phyloP scores from a whole-genome alignment of 139 green algal species.

The Astrephomene gubernaculifera region DNA sequence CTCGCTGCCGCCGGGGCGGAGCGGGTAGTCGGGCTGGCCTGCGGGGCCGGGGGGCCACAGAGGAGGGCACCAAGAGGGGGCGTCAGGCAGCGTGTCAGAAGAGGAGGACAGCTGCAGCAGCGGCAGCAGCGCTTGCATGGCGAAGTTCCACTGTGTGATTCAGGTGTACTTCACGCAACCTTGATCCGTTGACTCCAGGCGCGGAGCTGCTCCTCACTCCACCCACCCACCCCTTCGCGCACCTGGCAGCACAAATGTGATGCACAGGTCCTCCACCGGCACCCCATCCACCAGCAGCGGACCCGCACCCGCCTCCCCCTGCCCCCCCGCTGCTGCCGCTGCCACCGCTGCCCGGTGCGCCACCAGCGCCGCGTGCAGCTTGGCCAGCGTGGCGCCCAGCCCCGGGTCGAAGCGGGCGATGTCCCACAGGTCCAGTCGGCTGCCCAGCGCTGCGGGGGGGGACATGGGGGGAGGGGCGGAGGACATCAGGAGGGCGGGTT shows the following conservation, averaged over 20 bases:
- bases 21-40: constrained; percentile 78
- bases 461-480: neutral
- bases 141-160: too few species aligned
- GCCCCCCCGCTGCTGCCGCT: too few species aligned
- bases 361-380: constrained; percentile 61
- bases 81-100: neutral
- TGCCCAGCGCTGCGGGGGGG: constrained; percentile 59
- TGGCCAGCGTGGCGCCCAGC: constrained; percentile 81
- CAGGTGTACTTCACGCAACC: too few species aligned
- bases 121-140: too few species aligned
- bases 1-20: constrained; percentile 74
- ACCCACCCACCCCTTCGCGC: too few species aligned
- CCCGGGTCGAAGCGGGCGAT: constrained; percentile 79
- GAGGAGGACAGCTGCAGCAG: too few species aligned
- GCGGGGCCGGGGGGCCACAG: too few species aligned
- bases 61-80: neutral
- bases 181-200: too few species aligned
- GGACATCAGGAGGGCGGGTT: too few species aligned
- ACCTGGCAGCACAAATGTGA: constrained; percentile 95
- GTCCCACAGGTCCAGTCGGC: constrained; percentile 82
- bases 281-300: constrained; percentile 80
- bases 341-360: constrained; percentile 19
- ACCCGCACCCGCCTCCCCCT: neutral
- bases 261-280: constrained; percentile 91
- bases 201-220: too few species aligned